Base-by-base conservation (phyloP, 805 yeast genomes). In the Myxozyma sirexii region DNA sequence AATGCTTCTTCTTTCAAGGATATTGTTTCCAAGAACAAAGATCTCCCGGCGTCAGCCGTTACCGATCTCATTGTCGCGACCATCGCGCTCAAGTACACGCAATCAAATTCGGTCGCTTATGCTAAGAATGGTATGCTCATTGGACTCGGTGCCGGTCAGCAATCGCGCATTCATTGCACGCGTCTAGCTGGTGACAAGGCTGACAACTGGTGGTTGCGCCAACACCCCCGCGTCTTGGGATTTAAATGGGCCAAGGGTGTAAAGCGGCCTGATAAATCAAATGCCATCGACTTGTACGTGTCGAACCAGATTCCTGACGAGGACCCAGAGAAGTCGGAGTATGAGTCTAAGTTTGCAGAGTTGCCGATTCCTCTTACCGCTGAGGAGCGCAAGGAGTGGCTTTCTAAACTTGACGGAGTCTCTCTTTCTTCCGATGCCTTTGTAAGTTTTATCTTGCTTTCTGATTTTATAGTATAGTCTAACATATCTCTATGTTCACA, bases 201-300 rank as follows among this genome's bases (percentile, higher is more conserved):
- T 67, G 97, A 94, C 77, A 92, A 92, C 84, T 94, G 98, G 98
- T 94, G 99, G 99, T 83, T 94, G 73, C 88, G 99, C 82, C 98
- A 94, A 77, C 99, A 94, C 78, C 98, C 98, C 68, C 84, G 80
- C 74, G 98, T 94, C 7, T 79, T 94, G 61, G 94, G 79, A 24
- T 88, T 94, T 84, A 84, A 93, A 79, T 94, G 98, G 98, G 96
- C 96, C 65, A 90, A 90, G 80, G 98, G 98, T 72, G 88, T 88
- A 68, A 94, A 94, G 84, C 90, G 97, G 80, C 97, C 98, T 65
- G 99, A 94, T 75, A 94, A 94, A 84, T 88, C 97, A 53, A 94
- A 94, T 74, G 99, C 97, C 57, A 94, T 94, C 76, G 99, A 94
- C 76, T 81, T 94, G 75, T 94, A 74, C 73, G 98, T 94, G 47